These are phyloP conservation scores for Euphorbia corollata DNA, from an alignment of 441 rosid species.

Conservation along the genomic window DNA sequence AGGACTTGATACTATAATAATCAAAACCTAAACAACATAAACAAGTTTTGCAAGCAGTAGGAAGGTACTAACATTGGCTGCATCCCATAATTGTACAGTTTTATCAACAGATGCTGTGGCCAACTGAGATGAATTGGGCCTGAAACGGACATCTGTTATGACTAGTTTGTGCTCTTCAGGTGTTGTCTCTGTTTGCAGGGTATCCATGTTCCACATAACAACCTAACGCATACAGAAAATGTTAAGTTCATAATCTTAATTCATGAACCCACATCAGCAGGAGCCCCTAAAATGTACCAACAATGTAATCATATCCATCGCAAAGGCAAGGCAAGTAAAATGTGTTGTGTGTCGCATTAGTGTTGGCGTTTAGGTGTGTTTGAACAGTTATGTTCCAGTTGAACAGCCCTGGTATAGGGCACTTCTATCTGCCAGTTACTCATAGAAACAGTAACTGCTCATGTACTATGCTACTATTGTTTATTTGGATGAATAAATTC, in stretches of 20 bases:
- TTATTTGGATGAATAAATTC: not conserved
- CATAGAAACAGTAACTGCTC: not conserved
- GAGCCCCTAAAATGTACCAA: not conserved
- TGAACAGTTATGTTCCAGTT: not conserved
- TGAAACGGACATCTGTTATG: constrained; percentile 63
- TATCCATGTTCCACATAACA: constrained; percentile 69
- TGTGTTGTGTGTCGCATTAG: not conserved
- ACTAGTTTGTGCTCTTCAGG: constrained; percentile 54
- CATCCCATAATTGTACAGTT: constrained; percentile 66
- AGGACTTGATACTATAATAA: constrained; percentile 1
- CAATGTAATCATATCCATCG: not conserved
- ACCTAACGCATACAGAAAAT: constrained; percentile 32
- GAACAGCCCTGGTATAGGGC: not conserved
- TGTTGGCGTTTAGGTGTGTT: not conserved
- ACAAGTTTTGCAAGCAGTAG: constrained; percentile 8
- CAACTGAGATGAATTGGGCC: constrained; percentile 58
- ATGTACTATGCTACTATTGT: not conserved
- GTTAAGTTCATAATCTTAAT: constrained; percentile 10
- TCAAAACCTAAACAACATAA: not conserved
- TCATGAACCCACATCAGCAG: not conserved
- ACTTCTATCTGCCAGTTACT: not conserved
- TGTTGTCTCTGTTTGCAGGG: constrained; percentile 42
- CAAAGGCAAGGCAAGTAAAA: not conserved
- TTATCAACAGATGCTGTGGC: constrained; percentile 61
- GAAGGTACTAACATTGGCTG: constrained; percentile 39